Evolutionary conservation across 805 yeast species (phyloP).

Genomic region (Candida multigemmis): DNA sequence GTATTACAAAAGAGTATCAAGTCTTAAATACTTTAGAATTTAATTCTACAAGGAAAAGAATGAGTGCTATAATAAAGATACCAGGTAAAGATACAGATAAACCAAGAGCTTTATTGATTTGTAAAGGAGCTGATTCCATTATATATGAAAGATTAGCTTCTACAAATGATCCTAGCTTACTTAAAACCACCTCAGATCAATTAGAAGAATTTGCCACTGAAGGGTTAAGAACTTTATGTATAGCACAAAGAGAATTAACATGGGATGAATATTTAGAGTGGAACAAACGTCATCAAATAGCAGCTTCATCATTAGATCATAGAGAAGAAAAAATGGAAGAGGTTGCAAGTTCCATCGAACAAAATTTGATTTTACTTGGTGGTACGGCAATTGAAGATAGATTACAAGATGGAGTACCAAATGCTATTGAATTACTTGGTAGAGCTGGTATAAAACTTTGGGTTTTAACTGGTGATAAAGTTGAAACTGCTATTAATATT

Average conservation of each 20-base stretch:
- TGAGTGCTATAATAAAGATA: slow-evolving; percentile 72
- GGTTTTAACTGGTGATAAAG: slow-evolving; percentile 84
- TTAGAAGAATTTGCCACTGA: slow-evolving; percentile 75
- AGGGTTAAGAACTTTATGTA: slow-evolving; percentile 75
- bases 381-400: slow-evolving; percentile 87
- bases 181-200: slow-evolving; percentile 61
- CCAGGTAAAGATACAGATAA: slow-evolving; percentile 38
- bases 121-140: slow-evolving; percentile 82
- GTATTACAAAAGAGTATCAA: slow-evolving; percentile 61
- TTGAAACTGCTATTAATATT: slow-evolving; percentile 84
- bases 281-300: slow-evolving; percentile 54
- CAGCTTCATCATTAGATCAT: slow-evolving; percentile 51
- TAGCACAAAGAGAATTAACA: slow-evolving; percentile 59
- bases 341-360: slow-evolving; percentile 67
- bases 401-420: slow-evolving; percentile 82
- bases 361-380: slow-evolving; percentile 56
- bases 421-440: slow-evolving; percentile 58
- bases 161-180: slow-evolving; percentile 36
- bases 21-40: slow-evolving; percentile 65
- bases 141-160: slow-evolving; percentile 56
- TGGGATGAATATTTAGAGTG: slow-evolving; percentile 58
- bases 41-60: slow-evolving; percentile 79
- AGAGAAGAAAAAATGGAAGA: slow-evolving; percentile 69
- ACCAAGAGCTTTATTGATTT: slow-evolving; percentile 52
- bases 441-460: slow-evolving; percentile 77